Evolutionary conservation across 2,329 filamentous ascomycete genomes (phyloP), one percentile per base, ranked within the genome.

Genomic region (Coleophoma crateriformis): DNA sequence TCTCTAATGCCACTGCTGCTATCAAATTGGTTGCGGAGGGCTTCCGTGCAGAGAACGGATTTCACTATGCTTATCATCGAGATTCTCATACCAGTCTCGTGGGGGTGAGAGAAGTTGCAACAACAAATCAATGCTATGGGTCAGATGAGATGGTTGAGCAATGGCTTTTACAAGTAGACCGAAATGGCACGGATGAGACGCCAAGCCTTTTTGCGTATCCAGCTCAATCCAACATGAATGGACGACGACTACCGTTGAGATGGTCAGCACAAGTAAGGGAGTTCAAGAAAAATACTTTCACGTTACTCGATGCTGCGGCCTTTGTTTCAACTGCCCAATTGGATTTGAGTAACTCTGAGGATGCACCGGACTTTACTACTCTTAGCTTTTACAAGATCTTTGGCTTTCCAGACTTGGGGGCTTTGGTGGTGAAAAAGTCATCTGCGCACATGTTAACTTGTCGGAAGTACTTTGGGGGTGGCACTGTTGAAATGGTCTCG

Each of bases 331-430:
- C 91, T 0, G 82, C 87, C 4, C 82, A 81, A 1, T 72, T 97
- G 7, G 80, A 95, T 61, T 71, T 97, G 2, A 74, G 80, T 49
- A 70, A 87, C 57, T 58, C 75, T 0, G 70, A 73, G 0, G 64
- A 69, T 1, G 82, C 86, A 0, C 88, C 92, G 1, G 92, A 97
- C 65, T 97, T 97, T 57, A 85, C 82, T 0, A 87, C 89, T 0
- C 62, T 97, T 39, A 96, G 91, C 66, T 83, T 97, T 55, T 95
- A 96, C 71, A 99, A 97, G 67, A 91, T 96, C n/a, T 97, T 97
- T 66, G 92, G 94, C 1, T 96, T 96, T 56, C 92, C 92, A 0
- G 89, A 97, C 64, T 73, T 97, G 2, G 92, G 92, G 2, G 90
- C 85, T 1, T 70, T 99, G 50, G 82, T 97, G 32, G 82, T 97